Evolutionary conservation across 2,329 filamentous ascomycete genomes (phyloP).

Genomic region (Fusarium sp.): DNA sequence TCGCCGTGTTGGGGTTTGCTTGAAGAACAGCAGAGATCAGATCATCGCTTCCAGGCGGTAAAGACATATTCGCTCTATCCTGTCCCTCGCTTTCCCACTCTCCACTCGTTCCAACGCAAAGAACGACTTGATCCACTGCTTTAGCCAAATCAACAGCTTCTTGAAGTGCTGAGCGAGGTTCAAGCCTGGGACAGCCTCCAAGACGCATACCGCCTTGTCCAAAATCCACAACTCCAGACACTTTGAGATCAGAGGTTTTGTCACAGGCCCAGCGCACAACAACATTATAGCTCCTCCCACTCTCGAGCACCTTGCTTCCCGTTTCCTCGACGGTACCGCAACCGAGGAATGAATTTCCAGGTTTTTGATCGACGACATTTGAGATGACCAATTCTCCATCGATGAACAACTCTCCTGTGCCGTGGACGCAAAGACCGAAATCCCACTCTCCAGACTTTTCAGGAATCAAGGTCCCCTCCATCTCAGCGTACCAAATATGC

Average conservation of each 20-base stretch:
- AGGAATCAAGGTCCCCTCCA: not conserved
- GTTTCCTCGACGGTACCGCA: not conserved
- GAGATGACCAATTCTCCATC: not conserved
- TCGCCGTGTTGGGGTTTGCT: not conserved
- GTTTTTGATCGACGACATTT: not conserved
- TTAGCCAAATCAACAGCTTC: not conserved
- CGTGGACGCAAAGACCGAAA: constrained; percentile 7
- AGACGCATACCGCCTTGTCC: constrained; percentile 3
- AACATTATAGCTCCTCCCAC: not conserved
- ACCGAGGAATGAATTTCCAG: not conserved
- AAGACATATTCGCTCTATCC: not conserved
- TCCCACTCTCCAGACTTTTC: constrained; percentile 1
- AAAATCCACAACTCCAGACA: not conserved
- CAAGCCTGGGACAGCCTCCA: not conserved
- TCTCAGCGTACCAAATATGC: constrained; percentile 2
- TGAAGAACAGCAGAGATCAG: not conserved
- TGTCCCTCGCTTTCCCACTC: constrained; percentile 18
- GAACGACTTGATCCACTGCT: not conserved
- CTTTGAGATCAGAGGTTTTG: constrained; percentile 1
- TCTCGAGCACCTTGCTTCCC: not conserved
- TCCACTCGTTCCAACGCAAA: constrained; percentile 2
- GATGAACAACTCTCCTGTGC: not conserved
- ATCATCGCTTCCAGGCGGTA: not conserved
- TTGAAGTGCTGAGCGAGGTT: not conserved
- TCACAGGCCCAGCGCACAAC: constrained; percentile 11